Percentiles rank a stretch among this genome's conserved stretches.
These are phyloP conservation scores for Pseudocercospora crystallina DNA, from an alignment of 2,329 filamentous ascomycete species.

Conservation along the genomic window DNA sequence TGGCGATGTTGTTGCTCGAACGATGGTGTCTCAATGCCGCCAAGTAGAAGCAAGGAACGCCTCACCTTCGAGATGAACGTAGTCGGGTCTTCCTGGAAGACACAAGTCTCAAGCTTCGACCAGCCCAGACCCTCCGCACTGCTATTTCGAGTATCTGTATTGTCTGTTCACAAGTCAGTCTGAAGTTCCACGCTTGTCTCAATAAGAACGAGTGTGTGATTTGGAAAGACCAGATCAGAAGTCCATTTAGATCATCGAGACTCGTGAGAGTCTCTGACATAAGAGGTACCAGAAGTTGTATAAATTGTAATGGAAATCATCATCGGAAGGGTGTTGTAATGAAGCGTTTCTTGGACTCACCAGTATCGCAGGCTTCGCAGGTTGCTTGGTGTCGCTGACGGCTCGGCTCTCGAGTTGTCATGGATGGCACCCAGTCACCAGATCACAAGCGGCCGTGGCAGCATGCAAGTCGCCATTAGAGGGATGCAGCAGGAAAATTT, in stretches of 20 bases:
- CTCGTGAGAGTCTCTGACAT: conserved; percentile 66
- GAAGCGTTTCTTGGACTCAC: neutral
- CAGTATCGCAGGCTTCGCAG: neutral
- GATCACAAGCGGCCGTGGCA: neutral
- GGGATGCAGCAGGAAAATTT: conserved; percentile 5
- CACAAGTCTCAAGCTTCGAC: conserved; percentile 7
- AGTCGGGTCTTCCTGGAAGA: conserved; percentile 5
- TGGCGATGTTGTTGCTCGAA: too few relatives aligned
- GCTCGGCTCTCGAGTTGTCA: neutral
- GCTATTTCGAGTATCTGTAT: neutral
- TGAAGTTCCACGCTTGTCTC: neutral
- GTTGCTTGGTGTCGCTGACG: neutral
- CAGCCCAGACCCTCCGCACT: neutral
- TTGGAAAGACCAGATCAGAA: conserved; percentile 60
- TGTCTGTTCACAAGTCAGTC: neutral
- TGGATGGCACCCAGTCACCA: neutral
- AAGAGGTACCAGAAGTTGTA: conserved; percentile 94
- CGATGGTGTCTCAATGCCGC: too few relatives aligned
- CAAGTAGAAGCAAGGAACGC: neutral
- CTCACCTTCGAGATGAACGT: neutral
- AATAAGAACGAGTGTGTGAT: neutral
- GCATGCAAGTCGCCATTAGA: neutral
- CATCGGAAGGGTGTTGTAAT: conserved; percentile 5
- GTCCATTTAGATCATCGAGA: conserved; percentile 80
- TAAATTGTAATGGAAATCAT: conserved; percentile 39